phyloP scores from a whole-genome alignment of 208 protist species.

The Trypanosoma platydactyli region DNA sequence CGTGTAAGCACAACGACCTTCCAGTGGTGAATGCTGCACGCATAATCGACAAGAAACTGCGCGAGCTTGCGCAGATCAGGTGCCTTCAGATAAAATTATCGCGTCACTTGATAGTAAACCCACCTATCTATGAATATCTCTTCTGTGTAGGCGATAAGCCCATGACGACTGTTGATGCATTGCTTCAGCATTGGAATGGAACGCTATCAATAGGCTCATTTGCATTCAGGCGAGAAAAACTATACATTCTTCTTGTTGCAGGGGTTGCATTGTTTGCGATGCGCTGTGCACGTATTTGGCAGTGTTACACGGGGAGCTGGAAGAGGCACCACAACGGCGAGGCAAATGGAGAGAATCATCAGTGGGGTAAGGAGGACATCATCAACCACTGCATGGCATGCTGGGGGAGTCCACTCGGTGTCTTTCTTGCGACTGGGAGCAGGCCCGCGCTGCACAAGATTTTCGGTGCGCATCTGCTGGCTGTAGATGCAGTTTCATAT shows the following conservation, averaged over 20 bases:
- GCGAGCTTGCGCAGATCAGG: conserved; percentile 32
- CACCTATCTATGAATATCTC: conserved; percentile 55
- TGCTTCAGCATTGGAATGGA: conserved; percentile 39
- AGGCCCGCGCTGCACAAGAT: conserved; percentile 16
- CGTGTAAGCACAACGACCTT: conserved; percentile 81
- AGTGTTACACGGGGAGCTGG: conserved; percentile 47
- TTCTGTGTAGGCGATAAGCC: conserved; percentile 37
- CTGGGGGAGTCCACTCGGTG: conserved; percentile 63
- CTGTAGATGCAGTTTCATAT: neutral
- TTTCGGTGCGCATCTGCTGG: conserved; percentile 22
- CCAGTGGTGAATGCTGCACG: conserved; percentile 37
- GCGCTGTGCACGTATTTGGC: conserved; percentile 57
- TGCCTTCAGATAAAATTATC: conserved; percentile 32
- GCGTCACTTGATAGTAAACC: conserved; percentile 39
- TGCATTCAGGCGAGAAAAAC: conserved; percentile 40
- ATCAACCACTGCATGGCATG: conserved; percentile 49
- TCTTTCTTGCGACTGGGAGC: conserved; percentile 34
- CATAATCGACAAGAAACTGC: conserved; percentile 52
- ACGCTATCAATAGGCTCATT: conserved; percentile 31
- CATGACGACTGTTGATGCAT: conserved; percentile 27
- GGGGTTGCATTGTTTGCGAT: conserved; percentile 67
- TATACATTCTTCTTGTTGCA: conserved; percentile 53
- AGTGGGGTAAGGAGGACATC: conserved; percentile 56
- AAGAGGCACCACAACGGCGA: conserved; percentile 27
- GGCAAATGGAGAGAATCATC: conserved; percentile 12